Conservation (phyloP, 2,329 filamentous ascomycete genomes). For the Colletotrichum musicola region DNA sequence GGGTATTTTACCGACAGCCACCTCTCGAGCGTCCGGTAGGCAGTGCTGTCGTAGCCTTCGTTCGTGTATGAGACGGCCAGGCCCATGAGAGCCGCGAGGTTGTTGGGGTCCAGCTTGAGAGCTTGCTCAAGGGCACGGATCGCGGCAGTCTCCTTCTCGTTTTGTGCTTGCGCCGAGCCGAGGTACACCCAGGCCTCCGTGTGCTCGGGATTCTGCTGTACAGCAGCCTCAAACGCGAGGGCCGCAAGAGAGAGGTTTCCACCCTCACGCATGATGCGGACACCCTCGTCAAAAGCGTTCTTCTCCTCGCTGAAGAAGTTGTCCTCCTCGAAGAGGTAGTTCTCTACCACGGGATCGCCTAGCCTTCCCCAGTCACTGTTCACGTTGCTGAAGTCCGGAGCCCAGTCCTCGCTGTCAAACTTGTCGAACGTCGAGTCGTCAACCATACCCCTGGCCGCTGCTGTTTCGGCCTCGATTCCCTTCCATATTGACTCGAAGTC, state of each 20-base stretch:
- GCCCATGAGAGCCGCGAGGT: slow-evolving; percentile 92
- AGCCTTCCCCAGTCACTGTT: slow-evolving; percentile 73
- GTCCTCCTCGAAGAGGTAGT: slow-evolving; percentile 95
- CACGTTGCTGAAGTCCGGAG: slow-evolving; percentile 71
- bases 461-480: slow-evolving; percentile 83
- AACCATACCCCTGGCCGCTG: slow-evolving; percentile 77
- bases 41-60: slow-evolving; percentile 97
- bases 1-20: slow-evolving; percentile 98
- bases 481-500: slow-evolving; percentile 93
- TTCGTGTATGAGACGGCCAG: slow-evolving; percentile 98
- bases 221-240: slow-evolving; percentile 94
- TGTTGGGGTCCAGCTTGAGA: slow-evolving; percentile 86
- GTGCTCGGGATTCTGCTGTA: slow-evolving; percentile 88
- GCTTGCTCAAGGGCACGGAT: slow-evolving; percentile 95
- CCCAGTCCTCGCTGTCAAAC: slow-evolving; percentile 85
- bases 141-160: slow-evolving; percentile 97
- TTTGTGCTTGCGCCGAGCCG: slow-evolving; percentile 93
- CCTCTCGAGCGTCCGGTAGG: slow-evolving; percentile 94
- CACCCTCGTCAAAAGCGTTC: slow-evolving; percentile 92
- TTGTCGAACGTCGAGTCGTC: slow-evolving; percentile 73
- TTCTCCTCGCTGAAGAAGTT: slow-evolving; percentile 86
- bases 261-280: slow-evolving; percentile 92
- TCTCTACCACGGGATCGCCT: slow-evolving; percentile 82
- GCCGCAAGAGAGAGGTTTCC: slow-evolving; percentile 95
- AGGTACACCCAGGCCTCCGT: slow-evolving; percentile 95